Conservation (phyloP, 371 early-diverging fungal species). For the Phascolomyces articulosus region DNA sequence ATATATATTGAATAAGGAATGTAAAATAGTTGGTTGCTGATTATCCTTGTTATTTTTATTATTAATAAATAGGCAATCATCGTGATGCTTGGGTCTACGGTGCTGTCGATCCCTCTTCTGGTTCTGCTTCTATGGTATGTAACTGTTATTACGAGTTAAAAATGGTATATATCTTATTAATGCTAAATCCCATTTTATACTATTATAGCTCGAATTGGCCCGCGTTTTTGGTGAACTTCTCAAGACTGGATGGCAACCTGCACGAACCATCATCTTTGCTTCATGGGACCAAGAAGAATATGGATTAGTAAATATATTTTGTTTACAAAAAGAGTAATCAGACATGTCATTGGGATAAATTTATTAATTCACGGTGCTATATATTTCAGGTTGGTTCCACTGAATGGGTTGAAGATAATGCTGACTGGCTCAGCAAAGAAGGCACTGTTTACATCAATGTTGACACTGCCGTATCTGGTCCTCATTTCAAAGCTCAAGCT, state of each 20-base stretch:
- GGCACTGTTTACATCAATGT: slow-evolving; percentile 59
- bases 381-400: slow-evolving; percentile 58
- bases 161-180: no score
- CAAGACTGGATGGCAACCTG: slow-evolving; percentile 62
- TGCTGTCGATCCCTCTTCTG: slow-evolving; percentile 71
- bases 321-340: neutral
- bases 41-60: neutral
- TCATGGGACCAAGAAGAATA: slow-evolving; percentile 72
- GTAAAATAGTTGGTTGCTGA: neutral
- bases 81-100: slow-evolving; percentile 73
- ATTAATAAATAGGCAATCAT: slow-evolving; percentile 50
- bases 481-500: slow-evolving; percentile 44
- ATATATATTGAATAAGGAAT: no score
- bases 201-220: slow-evolving; percentile 52
- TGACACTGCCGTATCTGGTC: slow-evolving; percentile 49
- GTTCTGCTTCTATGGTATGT: slow-evolving; percentile 60
- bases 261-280: slow-evolving; percentile 59
- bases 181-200: no score
- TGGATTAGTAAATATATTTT: slow-evolving; percentile 21
- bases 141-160: neutral
- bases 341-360: no score
- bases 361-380: no score
- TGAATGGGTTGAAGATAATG: slow-evolving; percentile 65
- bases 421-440: slow-evolving; percentile 53
- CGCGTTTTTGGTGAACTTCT: slow-evolving; percentile 51